These are phyloP conservation scores for Sparassis latifolia DNA, from an alignment of 1,284 basidiomycete species.

Conservation along the genomic window DNA sequence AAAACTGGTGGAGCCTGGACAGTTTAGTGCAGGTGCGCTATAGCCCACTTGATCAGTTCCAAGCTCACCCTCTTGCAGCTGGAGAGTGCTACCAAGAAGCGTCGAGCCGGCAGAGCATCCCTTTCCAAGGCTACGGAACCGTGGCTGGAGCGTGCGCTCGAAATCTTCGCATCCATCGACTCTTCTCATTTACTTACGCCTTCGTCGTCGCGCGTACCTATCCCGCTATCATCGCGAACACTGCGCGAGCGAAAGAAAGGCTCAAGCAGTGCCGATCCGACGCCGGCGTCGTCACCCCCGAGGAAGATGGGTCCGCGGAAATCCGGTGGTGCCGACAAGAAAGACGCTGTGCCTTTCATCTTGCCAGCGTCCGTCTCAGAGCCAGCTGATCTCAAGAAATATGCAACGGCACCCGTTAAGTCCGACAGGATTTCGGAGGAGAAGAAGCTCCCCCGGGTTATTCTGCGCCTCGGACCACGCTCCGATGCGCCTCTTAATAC, in stretches of 20 bases:
- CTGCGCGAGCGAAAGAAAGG: constrained; percentile 51
- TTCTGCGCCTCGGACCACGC: constrained; percentile 20
- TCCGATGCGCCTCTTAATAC: constrained; percentile 2
- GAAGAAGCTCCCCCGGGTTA: constrained; percentile 24
- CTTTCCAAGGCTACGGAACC: constrained; percentile 29
- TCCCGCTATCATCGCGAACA: constrained; percentile 40
- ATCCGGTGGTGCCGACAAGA: too few relatives aligned
- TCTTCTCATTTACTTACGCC: constrained; percentile 20
- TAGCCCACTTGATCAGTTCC: background rate
- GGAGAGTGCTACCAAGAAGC: constrained; percentile 65
- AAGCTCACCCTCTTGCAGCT: constrained; percentile 37
- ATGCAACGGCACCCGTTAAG: constrained; percentile 4
- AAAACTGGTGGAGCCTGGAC: constrained; percentile 64
- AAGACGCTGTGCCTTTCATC: too few relatives aligned
- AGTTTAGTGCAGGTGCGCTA: constrained; percentile 59
- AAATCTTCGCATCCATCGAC: constrained; percentile 39
- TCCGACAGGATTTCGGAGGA: background rate
- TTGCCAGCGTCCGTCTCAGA: background rate
- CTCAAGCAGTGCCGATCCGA: constrained; percentile 11
- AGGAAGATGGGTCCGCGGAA: background rate
- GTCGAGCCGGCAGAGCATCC: constrained; percentile 39
- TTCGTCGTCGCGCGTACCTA: constrained; percentile 16
- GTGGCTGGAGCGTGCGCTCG: constrained; percentile 51
- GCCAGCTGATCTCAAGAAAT: constrained; percentile 2
- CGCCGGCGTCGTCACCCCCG: constrained; percentile 10